phyloP scores from a whole-genome alignment of 441 rosid species.

The Euphorbia schlechtendalii region DNA sequence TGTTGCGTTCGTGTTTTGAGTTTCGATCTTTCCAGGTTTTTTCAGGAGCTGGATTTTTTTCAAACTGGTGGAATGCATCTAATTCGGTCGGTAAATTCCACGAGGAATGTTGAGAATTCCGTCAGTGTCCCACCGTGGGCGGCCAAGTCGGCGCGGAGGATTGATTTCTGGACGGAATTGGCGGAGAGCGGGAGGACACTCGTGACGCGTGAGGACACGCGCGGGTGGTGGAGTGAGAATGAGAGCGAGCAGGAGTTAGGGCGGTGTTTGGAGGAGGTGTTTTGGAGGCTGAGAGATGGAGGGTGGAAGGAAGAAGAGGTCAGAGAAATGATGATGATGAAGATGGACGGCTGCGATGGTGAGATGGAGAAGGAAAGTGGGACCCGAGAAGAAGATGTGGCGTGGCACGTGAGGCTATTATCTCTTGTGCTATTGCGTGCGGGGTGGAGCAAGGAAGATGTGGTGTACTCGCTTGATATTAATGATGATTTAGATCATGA shows the following conservation, averaged over 20 bases:
- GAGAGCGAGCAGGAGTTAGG: slow-evolving; percentile 22
- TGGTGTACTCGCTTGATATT: slow-evolving; percentile 44
- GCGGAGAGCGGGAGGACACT: slow-evolving; percentile 46
- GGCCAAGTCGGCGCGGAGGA: slow-evolving; percentile 34
- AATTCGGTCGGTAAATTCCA: background rate
- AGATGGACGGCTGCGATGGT: background rate
- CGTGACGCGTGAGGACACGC: slow-evolving; percentile 27
- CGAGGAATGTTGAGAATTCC: background rate
- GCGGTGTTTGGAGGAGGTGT: slow-evolving; percentile 53
- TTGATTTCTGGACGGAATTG: slow-evolving; percentile 72
- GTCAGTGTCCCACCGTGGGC: slow-evolving; percentile 48
- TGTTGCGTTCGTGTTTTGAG: slow-evolving; percentile 42
- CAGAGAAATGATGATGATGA: slow-evolving; percentile 11
- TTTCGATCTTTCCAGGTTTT: slow-evolving; percentile 59
- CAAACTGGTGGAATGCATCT: slow-evolving; percentile 10
- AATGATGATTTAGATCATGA: background rate
- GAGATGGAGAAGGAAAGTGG: background rate
- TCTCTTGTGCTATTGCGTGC: slow-evolving; percentile 33
- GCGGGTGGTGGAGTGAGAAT: slow-evolving; percentile 54
- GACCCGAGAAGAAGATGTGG: slow-evolving; percentile 20
- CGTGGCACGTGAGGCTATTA: slow-evolving; percentile 21
- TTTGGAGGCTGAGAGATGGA: slow-evolving; percentile 58
- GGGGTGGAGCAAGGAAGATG: slow-evolving; percentile 58
- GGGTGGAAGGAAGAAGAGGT: slow-evolving; percentile 88
- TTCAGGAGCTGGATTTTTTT: slow-evolving; percentile 37